Conservation (phyloP, 2,329 filamentous ascomycete species). For the Sarocladium oryzae region DNA sequence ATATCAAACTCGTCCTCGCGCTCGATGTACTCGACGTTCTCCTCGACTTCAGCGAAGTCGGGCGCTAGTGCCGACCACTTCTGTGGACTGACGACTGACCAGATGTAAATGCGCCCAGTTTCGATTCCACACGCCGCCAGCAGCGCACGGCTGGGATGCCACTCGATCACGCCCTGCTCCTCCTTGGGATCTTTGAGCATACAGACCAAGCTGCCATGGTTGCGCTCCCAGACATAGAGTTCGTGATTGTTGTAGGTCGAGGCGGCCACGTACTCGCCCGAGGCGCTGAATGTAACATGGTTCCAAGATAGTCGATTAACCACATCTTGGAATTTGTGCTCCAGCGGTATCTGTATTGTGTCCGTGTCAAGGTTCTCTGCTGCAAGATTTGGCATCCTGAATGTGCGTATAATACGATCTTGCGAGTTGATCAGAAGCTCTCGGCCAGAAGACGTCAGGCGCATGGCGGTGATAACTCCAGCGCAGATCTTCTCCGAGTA, state of each 20-base stretch:
- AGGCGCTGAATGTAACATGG: conserved; percentile 89
- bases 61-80: conserved; percentile 96
- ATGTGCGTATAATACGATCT: conserved; percentile 89
- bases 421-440: conserved; percentile 89
- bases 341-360: conserved; percentile 81
- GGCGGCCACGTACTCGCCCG: conserved; percentile 91
- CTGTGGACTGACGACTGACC: conserved; percentile 92
- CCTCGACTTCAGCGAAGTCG: conserved; percentile 95
- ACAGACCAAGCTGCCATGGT: conserved; percentile 87
- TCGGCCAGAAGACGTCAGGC: conserved; percentile 73
- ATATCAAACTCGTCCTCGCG: conserved; percentile 97
- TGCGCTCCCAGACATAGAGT: conserved; percentile 96
- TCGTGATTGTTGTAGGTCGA: conserved; percentile 98
- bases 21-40: conserved; percentile 96
- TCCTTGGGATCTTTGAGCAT: conserved; percentile 96
- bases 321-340: conserved; percentile 98
- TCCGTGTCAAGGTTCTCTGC: conserved; percentile 68
- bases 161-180: conserved; percentile 93
- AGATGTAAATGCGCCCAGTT: conserved; percentile 88
- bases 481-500: conserved; percentile 85
- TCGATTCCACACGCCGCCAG: conserved; percentile 90
- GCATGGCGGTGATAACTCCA: conserved; percentile 81
- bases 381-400: conserved; percentile 75
- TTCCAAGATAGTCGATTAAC: conserved; percentile 96
- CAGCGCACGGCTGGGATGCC: conserved; percentile 84